Evolutionary conservation across 352 stramenopile species (phyloP).

Genomic region (Phytophthora capsici): DNA sequence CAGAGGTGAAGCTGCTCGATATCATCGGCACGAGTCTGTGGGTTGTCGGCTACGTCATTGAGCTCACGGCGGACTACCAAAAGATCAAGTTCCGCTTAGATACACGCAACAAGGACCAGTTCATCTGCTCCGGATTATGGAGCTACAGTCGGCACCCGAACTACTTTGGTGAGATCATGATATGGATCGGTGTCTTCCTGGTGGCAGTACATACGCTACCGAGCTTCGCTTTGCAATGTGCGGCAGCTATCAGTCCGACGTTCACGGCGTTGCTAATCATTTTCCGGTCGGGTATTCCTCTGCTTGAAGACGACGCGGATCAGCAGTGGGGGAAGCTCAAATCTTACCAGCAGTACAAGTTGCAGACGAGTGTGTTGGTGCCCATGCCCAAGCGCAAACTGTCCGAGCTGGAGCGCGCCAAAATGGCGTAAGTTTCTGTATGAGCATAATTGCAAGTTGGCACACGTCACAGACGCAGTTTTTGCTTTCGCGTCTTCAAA

Average conservation of each 20-base stretch:
- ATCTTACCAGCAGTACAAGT: constrained; percentile 83
- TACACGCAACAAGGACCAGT: constrained; percentile 71
- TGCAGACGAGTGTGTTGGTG: constrained; percentile 67
- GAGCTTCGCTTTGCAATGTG: constrained; percentile 37
- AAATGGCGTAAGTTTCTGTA: constrained; percentile 9
- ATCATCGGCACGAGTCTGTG: constrained; percentile 54
- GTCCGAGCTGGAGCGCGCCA: neutral
- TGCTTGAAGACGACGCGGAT: constrained; percentile 77
- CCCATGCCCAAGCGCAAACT: constrained; percentile 36
- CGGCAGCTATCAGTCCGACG: constrained; percentile 58
- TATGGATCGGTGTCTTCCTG: constrained; percentile 84
- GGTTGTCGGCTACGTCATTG: constrained; percentile 72
- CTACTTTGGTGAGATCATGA: constrained; percentile 93
- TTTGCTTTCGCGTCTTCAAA: neutral
- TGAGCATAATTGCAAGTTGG: neutral
- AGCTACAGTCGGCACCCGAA: constrained; percentile 92
- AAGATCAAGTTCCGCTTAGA: constrained; percentile 81
- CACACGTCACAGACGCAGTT: no score
- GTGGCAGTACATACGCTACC: constrained; percentile 54
- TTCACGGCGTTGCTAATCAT: constrained; percentile 82
- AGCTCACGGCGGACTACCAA: constrained; percentile 81
- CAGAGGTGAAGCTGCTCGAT: constrained; percentile 46
- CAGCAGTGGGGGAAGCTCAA: constrained; percentile 69
- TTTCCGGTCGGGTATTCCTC: constrained; percentile 74
- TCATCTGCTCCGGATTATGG: constrained; percentile 89